A percentile compares a stretch with the other conserved stretches of the same genome.
These are phyloP conservation scores for Fusarium liriodendri DNA, from an alignment of 2,329 filamentous ascomycete genomes.

Conservation along the genomic window DNA sequence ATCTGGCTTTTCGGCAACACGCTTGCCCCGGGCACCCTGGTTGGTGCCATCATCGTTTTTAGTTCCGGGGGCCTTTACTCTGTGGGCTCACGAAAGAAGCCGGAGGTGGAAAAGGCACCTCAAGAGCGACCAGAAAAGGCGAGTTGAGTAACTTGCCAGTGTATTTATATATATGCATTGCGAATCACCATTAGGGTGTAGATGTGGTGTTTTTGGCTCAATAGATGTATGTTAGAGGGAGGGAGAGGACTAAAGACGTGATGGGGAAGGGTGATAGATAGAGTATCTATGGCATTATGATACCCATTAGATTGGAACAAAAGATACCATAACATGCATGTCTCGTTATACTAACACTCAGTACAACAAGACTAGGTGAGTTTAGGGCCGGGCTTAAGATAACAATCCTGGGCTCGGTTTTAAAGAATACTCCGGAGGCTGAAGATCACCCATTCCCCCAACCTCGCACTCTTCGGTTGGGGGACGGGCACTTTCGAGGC, in stretches of 20 bases:
- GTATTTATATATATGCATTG: not conserved
- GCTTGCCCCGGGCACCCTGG: conserved; percentile 78
- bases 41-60: conserved; percentile 89
- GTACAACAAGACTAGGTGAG: not conserved
- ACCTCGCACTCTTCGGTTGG: not conserved
- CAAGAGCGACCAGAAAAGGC: conserved; percentile 26
- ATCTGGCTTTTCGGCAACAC: conserved; percentile 95
- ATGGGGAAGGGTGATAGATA: not conserved
- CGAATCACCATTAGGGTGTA: conserved; percentile 6
- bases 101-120: conserved; percentile 14
- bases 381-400: not conserved
- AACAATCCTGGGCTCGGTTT: not conserved
- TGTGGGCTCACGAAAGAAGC: conserved; percentile 66
- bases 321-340: not conserved
- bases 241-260: not conserved
- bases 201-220: conserved; percentile 10
- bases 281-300: not conserved
- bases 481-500: not conserved
- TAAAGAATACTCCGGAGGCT: not conserved
- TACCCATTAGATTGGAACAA: not conserved
- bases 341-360: not conserved
- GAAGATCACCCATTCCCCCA: not conserved
- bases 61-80: conserved; percentile 92
- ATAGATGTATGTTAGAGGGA: not conserved
- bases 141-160: conserved; percentile 17